Evolutionary conservation across 257 asterid species (phyloP).

Genomic region (Fraxinus americana): DNA sequence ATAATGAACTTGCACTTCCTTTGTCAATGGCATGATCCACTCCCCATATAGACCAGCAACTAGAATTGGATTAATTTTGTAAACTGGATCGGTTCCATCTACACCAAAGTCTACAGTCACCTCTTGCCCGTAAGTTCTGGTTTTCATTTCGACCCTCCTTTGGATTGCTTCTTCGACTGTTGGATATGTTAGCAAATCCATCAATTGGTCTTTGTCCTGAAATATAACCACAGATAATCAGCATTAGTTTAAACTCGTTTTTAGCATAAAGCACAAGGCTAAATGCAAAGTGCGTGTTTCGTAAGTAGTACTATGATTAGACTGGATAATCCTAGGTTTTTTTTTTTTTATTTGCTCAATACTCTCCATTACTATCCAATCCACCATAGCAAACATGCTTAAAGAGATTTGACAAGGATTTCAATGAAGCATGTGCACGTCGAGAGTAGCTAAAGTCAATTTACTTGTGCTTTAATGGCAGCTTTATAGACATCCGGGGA

Average conservation of each 20-base stretch:
- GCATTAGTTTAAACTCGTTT: not conserved
- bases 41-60: slow-evolving; percentile 73
- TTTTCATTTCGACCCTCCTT: slow-evolving; percentile 75
- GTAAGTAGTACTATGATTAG: not conserved
- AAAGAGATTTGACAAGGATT: not conserved
- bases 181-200: slow-evolving; percentile 72
- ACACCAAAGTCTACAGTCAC: slow-evolving; percentile 37
- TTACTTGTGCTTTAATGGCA: slow-evolving; percentile 77
- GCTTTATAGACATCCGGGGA: slow-evolving; percentile 70
- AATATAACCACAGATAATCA: slow-evolving; percentile 12
- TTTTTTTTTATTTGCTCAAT: not conserved
- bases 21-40: slow-evolving; percentile 97
- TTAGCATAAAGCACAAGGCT: not conserved
- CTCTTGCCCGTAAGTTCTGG: slow-evolving; percentile 77
- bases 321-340: not conserved
- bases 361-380: not conserved
- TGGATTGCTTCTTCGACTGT: slow-evolving; percentile 68
- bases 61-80: slow-evolving; percentile 74
- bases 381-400: not conserved
- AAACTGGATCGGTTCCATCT: slow-evolving; percentile 44
- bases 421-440: not conserved
- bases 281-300: not conserved
- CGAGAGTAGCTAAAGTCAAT: not conserved
- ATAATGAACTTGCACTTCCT: slow-evolving; percentile 87
- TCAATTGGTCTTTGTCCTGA: slow-evolving; percentile 60